Evolutionary conservation across 2,329 filamentous ascomycete genomes (phyloP).

Genomic region (Cercospora brassicicola): DNA sequence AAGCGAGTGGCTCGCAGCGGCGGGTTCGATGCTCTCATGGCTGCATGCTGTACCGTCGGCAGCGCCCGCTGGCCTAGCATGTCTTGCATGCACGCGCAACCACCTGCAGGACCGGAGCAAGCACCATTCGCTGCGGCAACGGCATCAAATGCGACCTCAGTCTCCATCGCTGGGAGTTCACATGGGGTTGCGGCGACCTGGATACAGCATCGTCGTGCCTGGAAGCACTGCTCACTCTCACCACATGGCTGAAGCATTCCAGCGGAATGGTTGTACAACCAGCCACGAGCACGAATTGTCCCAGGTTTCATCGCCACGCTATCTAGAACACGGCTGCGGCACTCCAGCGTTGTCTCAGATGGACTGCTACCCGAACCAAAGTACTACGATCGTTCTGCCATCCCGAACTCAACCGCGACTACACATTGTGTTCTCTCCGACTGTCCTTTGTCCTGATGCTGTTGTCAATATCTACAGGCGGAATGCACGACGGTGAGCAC

Average conservation of each 20-base stretch:
- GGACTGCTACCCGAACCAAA: neutral
- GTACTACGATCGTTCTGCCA: neutral
- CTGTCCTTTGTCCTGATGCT: neutral
- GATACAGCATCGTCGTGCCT: neutral
- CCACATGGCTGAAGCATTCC: neutral
- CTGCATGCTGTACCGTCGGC: neutral
- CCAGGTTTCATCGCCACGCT: slow-evolving; percentile 8
- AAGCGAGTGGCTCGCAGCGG: slow-evolving; percentile 5
- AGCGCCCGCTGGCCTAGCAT: neutral
- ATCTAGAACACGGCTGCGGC: neutral
- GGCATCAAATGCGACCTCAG: neutral
- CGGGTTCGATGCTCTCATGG: neutral
- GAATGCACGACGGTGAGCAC: neutral
- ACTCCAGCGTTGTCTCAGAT: slow-evolving; percentile 11
- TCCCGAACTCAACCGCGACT: neutral
- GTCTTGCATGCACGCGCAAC: slow-evolving; percentile 7
- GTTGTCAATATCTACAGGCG: neutral
- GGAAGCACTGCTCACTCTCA: neutral
- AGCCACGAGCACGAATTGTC: slow-evolving; percentile 11
- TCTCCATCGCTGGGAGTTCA: neutral
- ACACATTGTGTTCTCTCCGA: neutral
- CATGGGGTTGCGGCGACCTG: neutral
- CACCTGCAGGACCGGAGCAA: slow-evolving; percentile 6
- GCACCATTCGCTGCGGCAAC: slow-evolving; percentile 6
- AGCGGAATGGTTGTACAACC: neutral